These are phyloP conservation scores for Craterostigma plantagineum DNA, from an alignment of 257 asterid genomes.

Conservation along the genomic window DNA sequence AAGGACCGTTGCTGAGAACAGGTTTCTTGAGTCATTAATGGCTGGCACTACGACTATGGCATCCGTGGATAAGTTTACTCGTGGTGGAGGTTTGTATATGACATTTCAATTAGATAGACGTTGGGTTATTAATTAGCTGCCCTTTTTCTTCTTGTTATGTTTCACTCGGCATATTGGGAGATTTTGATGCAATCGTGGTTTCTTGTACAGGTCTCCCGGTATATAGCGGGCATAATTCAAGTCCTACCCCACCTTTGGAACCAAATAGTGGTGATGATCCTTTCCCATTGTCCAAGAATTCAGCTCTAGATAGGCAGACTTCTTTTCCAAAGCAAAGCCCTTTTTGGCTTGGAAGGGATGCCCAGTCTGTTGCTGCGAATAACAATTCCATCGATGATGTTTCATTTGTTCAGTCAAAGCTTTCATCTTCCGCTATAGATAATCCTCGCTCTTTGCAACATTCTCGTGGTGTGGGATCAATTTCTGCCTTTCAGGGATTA, in stretches of 20 bases:
- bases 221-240: constrained; percentile 29
- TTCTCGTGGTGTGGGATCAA: constrained; percentile 45
- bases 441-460: constrained; percentile 27
- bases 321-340: constrained; percentile 44
- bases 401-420: constrained; percentile 28
- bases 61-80: constrained; percentile 37
- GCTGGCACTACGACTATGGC: constrained; percentile 32
- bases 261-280: constrained; percentile 39
- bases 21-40: constrained; percentile 83
- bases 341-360: constrained; percentile 51
- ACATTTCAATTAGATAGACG: neutral
- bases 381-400: constrained; percentile 33
- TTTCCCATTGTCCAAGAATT: constrained; percentile 37
- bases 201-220: constrained; percentile 52
- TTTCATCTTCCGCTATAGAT: constrained; percentile 31
- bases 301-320: constrained; percentile 64
- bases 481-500: constrained; percentile 42
- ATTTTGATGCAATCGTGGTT: neutral
- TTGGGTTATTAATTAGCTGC: neutral
- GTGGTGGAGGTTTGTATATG: constrained; percentile 53
- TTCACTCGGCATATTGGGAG: no score
- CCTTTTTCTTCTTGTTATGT: neutral
- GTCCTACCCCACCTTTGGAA: constrained; percentile 27
- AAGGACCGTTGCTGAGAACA: constrained; percentile 59
- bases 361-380: constrained; percentile 23